phyloP scores from a whole-genome alignment of 495 filamentous ascomycete genomes.

The Halenospora varia region DNA sequence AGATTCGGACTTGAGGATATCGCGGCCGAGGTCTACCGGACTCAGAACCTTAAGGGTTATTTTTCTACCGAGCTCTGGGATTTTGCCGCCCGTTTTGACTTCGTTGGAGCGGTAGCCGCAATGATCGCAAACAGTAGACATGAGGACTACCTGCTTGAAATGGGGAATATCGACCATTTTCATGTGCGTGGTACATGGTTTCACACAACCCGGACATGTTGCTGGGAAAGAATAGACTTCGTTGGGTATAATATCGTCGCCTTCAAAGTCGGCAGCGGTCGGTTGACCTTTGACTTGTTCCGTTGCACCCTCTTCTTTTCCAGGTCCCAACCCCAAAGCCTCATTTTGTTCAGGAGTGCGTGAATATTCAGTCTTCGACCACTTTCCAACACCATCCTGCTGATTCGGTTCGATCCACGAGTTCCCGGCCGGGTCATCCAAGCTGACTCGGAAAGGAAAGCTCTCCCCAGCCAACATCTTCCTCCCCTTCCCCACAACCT shows the following conservation, averaged over 20 bases:
- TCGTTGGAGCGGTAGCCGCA: slow-evolving; percentile 96
- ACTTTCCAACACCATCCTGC: slow-evolving; percentile 72
- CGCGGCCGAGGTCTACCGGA: slow-evolving; percentile 74
- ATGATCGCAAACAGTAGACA: slow-evolving; percentile 79
- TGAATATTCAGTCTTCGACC: slow-evolving; percentile 73
- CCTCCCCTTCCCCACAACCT: slow-evolving; percentile 63
- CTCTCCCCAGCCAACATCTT: slow-evolving; percentile 67
- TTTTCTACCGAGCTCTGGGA: slow-evolving; percentile 81
- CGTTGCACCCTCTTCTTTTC: slow-evolving; percentile 20
- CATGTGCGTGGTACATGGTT: slow-evolving; percentile 80
- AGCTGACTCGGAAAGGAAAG: slow-evolving; percentile 81
- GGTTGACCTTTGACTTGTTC: slow-evolving; percentile 12
- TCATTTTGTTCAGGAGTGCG: slow-evolving; percentile 83
- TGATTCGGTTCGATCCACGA: slow-evolving; percentile 90
- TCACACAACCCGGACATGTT: slow-evolving; percentile 84
- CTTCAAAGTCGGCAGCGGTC: slow-evolving; percentile 39
- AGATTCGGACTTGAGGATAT: slow-evolving; percentile 95
- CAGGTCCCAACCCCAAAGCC: slow-evolving; percentile 49
- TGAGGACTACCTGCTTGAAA: slow-evolving; percentile 93
- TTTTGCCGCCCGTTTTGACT: slow-evolving; percentile 90
- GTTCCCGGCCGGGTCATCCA: slow-evolving; percentile 95
- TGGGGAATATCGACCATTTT: slow-evolving; percentile 95
- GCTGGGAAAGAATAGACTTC: slow-evolving; percentile 88
- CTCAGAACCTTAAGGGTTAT: slow-evolving; percentile 74
- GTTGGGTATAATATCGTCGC: slow-evolving; percentile 80